A percentile compares a stretch with the other conserved stretches of the same genome.
phyloP scores from a whole-genome alignment of 805 yeast species.

The Debaryomyces castellii region DNA sequence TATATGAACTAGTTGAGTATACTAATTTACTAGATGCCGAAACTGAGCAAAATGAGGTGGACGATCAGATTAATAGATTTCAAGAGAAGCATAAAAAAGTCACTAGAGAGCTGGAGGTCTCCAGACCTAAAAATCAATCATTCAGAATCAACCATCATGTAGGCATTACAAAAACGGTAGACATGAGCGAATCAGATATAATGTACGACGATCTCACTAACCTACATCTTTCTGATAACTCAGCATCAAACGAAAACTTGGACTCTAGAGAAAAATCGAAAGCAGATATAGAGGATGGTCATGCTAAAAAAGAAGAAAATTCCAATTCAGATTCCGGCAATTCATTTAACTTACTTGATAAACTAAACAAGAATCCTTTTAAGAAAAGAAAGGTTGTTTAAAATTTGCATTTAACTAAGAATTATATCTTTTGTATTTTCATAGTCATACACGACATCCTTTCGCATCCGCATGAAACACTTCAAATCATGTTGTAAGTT shows the following conservation, averaged over 20 bases:
- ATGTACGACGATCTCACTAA: constrained; percentile 10
- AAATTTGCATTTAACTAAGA: no score
- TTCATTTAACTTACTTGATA: background rate
- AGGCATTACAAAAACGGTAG: constrained; percentile 4
- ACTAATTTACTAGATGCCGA: constrained; percentile 1
- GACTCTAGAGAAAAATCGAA: background rate
- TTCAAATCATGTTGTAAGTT: background rate
- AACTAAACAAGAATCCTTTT: background rate
- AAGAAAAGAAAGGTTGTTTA: background rate
- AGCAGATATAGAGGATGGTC: background rate
- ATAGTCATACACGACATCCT: background rate
- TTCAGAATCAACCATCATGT: constrained; percentile 14
- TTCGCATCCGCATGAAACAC: background rate
- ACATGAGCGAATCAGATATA: constrained; percentile 13
- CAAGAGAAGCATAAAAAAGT: background rate
- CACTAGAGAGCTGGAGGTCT: background rate
- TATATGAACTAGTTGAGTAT: constrained; percentile 5
- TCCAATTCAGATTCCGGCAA: background rate
- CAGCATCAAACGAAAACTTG: background rate
- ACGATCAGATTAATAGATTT: constrained; percentile 1
- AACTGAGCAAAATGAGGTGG: background rate
- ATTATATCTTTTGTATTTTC: no score
- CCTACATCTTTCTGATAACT: constrained; percentile 4
- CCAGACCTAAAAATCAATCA: constrained; percentile 14
- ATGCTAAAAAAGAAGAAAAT: background rate